Base-by-base conservation (phyloP, 2,329 filamentous ascomycete genomes). In the Fusarium setosum region DNA sequence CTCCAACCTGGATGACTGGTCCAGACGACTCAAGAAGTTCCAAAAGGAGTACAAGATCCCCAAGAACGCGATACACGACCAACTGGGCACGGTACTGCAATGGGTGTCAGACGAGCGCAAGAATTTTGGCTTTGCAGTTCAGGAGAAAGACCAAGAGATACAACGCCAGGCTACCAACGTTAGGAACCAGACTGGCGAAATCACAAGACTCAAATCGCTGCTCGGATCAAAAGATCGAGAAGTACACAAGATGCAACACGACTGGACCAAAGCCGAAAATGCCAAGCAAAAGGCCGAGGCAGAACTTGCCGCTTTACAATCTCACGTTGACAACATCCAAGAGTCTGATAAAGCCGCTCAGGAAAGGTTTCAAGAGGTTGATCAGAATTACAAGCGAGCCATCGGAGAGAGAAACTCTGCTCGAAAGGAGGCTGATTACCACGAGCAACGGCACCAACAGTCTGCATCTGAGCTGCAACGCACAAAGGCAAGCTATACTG, bases 31-130 rank as follows among this genome's bases (percentile, higher is more conserved):
- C 34, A 50, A 45, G 12, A 32, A 9, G 2, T 50, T 60, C 31
- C 57, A 56, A n/a, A 56, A 51, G 20, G 15, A 38, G 12, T 17
- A 51, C 37, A 45, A 56, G 2, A 21, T 60, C 13, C 57, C 57
- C 20, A 45, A 37, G 6, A 44, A 34, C 10, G 17, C 29, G 3
- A 23, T 17, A 15, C 31, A 32, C 13, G 57, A 60, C 15, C 52
- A 34, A 5, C 11, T 56, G 2, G 21, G 42, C 7, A 56, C 29
- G 6, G 42, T 60, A 11, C 13, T 60, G 20, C 35, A 45, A 31
- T 56, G 57, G 57, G 9, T 38, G 10, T 8, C 12, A 21, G 12
- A 17, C 7, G 41, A 56, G 15, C 15, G 41, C 1, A n/a, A 37
- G 10, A 31, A 9, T 9, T 31, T 20, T n/a, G 29, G 45, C 10